Base-by-base conservation (phyloP, 1,284 basidiomycete species). In the Ustilago loliicola region DNA sequence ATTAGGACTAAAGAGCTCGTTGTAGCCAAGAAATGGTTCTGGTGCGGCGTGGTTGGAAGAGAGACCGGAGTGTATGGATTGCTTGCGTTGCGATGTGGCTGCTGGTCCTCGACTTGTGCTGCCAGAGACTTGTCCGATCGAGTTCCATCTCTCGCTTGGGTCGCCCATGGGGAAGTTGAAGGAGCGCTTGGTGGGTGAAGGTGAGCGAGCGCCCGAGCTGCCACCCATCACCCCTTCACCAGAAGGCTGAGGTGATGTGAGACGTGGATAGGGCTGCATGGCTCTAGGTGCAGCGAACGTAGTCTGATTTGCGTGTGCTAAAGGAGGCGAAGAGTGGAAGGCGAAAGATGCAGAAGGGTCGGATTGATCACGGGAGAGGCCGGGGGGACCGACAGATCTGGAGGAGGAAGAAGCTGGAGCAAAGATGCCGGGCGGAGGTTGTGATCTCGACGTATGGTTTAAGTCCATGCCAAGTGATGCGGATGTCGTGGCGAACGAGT, bases 21-120 rank as follows among this genome's bases (percentile, higher is more conserved):
- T 81, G 69, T 80, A 81, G 40, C 80, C 80, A 25, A 81, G 70
- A 54, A 81, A 81, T 25, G 79, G 77, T 45, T 81, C 80, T 23
- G 64, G 68, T 15, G 69, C 56, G 6, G 61, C 27, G 17, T 27
- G 61, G 27, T 61, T 47, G 29, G 67, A 15, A 7, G 68, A 70
- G 23, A 68, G 56, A 27, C 62, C 55, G 9, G 72, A 59, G 21
- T 78, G 72, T 3, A 69, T 34, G 2, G 76, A 78, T 10, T 54
- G 72, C 47, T 74, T 78, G 48, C 72, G 71, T 64, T 72, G 71
- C 19, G 76, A 56, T 34, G 54, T 30, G 53, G 21, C 47, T 21
- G 53, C 19, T 11, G 42, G 29, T 30, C 29, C 66, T 40, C 65
- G 48, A 42, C 30, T 66, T 21, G 57, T 25, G 36, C 34, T 51